Base-by-base conservation (phyloP, 192 early-diverging fungal species). In the Geranomyces variabilis region DNA sequence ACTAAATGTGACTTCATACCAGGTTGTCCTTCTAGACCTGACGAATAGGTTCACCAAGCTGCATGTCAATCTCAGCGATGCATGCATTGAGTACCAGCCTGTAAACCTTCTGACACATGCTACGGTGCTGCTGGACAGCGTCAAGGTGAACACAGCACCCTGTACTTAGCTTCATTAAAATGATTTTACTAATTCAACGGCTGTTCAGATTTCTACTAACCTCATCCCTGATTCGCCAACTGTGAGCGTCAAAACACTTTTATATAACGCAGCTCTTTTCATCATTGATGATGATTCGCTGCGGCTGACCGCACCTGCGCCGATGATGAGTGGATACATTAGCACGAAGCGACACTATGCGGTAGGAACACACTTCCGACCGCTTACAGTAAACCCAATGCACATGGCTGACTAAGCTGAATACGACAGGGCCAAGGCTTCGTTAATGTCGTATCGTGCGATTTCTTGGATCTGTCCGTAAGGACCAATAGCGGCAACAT, bases 201-300 rank as follows among this genome's bases (percentile, higher is more conserved):
- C 41, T 31, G 89, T n/a, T n/a, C n/a, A n/a, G 86, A 77, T 84
- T 0, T 81, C 80, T 28, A 83, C 80, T 5, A 84, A 80, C 31
- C 66, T 92, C 51, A 84, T 86, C 1, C 80, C 86, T 9, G 88
- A 88, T 12, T 87, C 88, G 24, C 86, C 89, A 22, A 86, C 83
- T 8, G 75, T 88, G 15, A 74, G 76, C n/a, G 69, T 85, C 28
- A 81, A 80, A 49, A 73, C 84, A 8, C 74, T 78, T 29, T 63
- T 87, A 4, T 81, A 86, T 46, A 85, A 83, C 44, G 77, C 84
- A 56, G 75, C 74, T 30, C 17, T 90, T 17, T 80, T 83, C 48
- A 31, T 90, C 13, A 63, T 87, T 17, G 89, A 89, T 49, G 81
- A 84, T 41, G 30, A 44, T 3, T 63, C 72, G 21, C 73, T 77